Conservation (phyloP, 805 yeast genomes). For the Yarrowia bubula region DNA sequence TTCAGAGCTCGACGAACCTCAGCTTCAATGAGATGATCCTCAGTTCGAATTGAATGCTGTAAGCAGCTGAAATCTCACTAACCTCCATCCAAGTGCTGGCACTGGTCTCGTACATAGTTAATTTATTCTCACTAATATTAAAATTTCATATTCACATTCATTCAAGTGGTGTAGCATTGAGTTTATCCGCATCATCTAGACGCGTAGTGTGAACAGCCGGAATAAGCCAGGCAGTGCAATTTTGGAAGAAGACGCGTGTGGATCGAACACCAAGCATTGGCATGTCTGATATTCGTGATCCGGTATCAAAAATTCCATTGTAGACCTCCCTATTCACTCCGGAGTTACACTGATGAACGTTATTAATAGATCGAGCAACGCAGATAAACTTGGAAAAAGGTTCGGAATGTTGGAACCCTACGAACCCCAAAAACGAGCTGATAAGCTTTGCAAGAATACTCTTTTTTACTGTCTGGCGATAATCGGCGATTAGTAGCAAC, state of each 20-base stretch:
- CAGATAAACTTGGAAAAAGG: background rate
- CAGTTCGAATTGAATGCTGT: background rate
- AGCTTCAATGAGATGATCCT: background rate
- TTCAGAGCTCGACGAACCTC: background rate
- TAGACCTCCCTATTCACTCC: too few species aligned
- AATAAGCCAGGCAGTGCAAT: background rate
- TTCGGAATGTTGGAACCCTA: background rate
- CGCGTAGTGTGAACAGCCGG: background rate
- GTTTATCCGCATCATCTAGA: background rate
- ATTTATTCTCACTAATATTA: background rate
- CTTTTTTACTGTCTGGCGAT: too few species aligned
- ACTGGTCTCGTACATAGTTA: slow-evolving; percentile 14
- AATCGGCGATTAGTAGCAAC: background rate
- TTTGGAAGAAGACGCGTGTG: too few species aligned
- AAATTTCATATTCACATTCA: too few species aligned
- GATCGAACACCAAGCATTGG: too few species aligned
- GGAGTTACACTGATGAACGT: too few species aligned
- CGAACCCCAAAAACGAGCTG: background rate
- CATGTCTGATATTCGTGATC: background rate
- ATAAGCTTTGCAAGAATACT: background rate
- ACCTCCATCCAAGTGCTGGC: slow-evolving; percentile 6
- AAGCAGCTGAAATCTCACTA: background rate
- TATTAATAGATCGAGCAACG: background rate
- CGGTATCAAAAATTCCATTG: background rate
- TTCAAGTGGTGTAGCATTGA: background rate